Base-by-base conservation (phyloP, 139 green algal genomes). In the Volvox africanus region DNA sequence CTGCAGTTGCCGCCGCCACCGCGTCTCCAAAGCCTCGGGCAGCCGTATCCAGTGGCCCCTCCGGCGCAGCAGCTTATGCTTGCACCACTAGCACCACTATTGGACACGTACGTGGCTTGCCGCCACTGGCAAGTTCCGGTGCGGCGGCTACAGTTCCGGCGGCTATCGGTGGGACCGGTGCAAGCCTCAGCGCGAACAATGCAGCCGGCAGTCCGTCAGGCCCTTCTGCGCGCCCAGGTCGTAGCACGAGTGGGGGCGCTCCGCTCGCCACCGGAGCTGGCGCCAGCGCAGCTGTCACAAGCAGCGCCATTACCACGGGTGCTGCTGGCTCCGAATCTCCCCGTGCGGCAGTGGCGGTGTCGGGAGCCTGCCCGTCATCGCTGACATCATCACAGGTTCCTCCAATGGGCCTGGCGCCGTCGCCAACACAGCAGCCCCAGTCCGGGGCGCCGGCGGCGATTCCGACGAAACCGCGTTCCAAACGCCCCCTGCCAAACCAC, bases 391-490 rank as follows among this genome's bases (percentile, higher is more conserved):
- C 65, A 2, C 65, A 73, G 65, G 65, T 73, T 24, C 65, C 5
- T 2, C 65, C 65, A 28, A 73, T 28, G 71, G 22, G 71, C 14
- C 11, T 36, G 71, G 14, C 71, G 32, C 21, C 71, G 71, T 79
- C 71, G 36, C 78, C 30, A 18, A 55, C 50, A 18, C 80, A 86
- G 80, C 50, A 61, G 26, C 80, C 19, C 50, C 26, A 37, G 50
- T 18, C 26, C 26, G 18, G 24, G 32, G 26, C 55, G 50, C 44
- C 81, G 22, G 81, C 61, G 17, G 61, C n/a, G 3, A 36, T 87
- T 21, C 81, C 81, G 19, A 87, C 81, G 26, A 76, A 77, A 55
- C 81, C 81, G 3, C 81, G 81, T 14, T 77, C 81, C 18, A 18
- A 62, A 9, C 61, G 81, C 21, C 61, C 81, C 18, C 61, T 87